A percentile compares a stretch with the other conserved stretches of the same genome.
Conservation (phyloP, 108 stramenopile species). For the Stephanodiscus minutulus region DNA sequence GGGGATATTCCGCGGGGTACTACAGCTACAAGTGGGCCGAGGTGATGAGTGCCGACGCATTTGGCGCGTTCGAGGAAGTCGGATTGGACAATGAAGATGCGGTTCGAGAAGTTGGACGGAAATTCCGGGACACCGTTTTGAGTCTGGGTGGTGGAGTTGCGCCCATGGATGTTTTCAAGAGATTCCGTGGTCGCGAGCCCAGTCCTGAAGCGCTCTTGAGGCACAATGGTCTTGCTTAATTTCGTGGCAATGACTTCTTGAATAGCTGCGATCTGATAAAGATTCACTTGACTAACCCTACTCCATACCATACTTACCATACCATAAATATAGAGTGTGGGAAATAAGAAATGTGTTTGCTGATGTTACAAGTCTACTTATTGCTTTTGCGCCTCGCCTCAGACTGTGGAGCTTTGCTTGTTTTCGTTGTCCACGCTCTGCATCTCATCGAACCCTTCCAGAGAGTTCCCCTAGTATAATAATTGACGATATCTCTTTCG, state of each 20-base stretch:
- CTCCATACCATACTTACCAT: too few relatives aligned
- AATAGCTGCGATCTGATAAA: too few relatives aligned
- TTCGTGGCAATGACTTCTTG: background rate
- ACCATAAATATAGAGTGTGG: too few relatives aligned
- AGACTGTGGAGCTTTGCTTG: too few relatives aligned
- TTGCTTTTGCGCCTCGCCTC: too few relatives aligned
- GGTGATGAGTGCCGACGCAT: slow-evolving; percentile 98
- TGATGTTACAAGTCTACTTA: too few relatives aligned
- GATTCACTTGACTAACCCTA: too few relatives aligned
- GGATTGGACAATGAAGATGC: slow-evolving; percentile 95
- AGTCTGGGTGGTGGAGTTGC: slow-evolving; percentile 88
- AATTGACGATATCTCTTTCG: too few relatives aligned
- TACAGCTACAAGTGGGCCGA: slow-evolving; percentile 98
- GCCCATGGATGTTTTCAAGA: slow-evolving; percentile 92
- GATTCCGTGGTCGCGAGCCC: slow-evolving; percentile 95
- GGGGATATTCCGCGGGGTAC: slow-evolving; percentile 96
- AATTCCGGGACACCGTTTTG: slow-evolving; percentile 95
- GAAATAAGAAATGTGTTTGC: too few relatives aligned
- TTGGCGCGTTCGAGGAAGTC: slow-evolving; percentile 97
- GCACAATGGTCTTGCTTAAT: slow-evolving; percentile 93
- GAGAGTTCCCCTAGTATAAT: too few relatives aligned
- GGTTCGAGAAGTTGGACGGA: slow-evolving; percentile 75
- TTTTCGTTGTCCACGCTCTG: too few relatives aligned
- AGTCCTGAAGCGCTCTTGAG: slow-evolving; percentile 93
- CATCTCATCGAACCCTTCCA: too few relatives aligned